A percentile compares a stretch with the other conserved stretches of the same genome.
Evolutionary conservation across 257 asterid species (phyloP).

Genomic region (Solanum virginianum): DNA sequence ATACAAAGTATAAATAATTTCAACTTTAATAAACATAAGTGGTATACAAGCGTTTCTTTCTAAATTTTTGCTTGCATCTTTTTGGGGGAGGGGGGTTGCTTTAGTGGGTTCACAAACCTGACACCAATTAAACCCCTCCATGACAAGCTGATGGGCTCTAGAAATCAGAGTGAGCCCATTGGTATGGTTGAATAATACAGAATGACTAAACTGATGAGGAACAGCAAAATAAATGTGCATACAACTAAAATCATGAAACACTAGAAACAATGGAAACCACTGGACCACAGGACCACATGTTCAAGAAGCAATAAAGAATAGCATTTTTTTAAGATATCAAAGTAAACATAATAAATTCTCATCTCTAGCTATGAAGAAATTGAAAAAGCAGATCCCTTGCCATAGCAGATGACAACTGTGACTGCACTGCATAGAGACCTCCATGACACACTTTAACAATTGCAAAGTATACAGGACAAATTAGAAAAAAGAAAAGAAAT

Average conservation of each 20-base stretch:
- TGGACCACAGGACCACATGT: background rate
- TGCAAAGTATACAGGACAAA: background rate
- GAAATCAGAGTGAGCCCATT: constrained; percentile 87
- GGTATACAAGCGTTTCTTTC: background rate
- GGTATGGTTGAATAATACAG: constrained; percentile 65
- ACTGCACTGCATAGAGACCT: background rate
- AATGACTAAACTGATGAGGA: background rate
- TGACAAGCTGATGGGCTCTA: constrained; percentile 97
- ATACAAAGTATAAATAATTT: background rate
- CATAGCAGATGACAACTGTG: background rate
- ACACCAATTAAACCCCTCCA: constrained; percentile 98
- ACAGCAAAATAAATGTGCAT: background rate
- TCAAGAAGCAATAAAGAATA: background rate
- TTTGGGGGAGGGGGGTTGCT: background rate
- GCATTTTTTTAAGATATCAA: background rate
- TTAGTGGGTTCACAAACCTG: constrained; percentile 45
- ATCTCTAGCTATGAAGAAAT: background rate
- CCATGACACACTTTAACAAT: background rate
- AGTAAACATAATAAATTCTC: background rate
- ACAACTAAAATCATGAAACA: background rate
- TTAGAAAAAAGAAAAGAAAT: background rate
- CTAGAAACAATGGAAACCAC: background rate
- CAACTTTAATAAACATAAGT: background rate
- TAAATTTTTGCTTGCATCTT: background rate
- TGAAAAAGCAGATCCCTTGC: background rate